A percentile compares a stretch with the other conserved stretches of the same genome.
These are phyloP conservation scores for Hordeum marinum DNA, from an alignment of 176 grass and related monocot genomes.

Conservation along the genomic window DNA sequence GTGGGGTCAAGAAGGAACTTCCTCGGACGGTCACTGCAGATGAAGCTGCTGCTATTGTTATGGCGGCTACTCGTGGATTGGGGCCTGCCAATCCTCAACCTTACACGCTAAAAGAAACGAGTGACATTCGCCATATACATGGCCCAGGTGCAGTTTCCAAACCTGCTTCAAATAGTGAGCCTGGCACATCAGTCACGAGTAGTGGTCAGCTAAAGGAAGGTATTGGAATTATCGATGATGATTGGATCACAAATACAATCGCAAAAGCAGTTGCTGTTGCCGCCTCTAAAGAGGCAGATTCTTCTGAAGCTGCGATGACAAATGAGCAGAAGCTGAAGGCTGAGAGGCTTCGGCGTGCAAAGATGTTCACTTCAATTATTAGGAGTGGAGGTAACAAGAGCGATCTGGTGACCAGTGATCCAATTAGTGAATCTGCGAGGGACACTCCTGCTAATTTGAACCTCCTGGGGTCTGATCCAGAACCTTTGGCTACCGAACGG, in stretches of 20 bases:
- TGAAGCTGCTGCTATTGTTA: conserved; percentile 90
- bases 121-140: conserved; percentile 19
- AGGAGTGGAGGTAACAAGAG: conserved; percentile 47
- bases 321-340: conserved; percentile 92
- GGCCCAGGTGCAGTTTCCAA: conserved; percentile 20
- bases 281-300: conserved; percentile 69
- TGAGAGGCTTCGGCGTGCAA: conserved; percentile 90
- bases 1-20: conserved; percentile 49
- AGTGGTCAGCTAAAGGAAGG: conserved; percentile 29
- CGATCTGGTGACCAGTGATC: conserved; percentile 25
- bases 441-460: conserved; percentile 23
- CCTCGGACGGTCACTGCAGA: conserved; percentile 52
- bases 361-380: conserved; percentile 88
- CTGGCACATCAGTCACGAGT: conserved; percentile 36
- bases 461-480: conserved; percentile 15
- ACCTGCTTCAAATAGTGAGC: conserved; percentile 39
- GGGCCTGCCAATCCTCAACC: conserved; percentile 37
- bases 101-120: conserved; percentile 5
- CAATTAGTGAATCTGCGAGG: conserved; percentile 20
- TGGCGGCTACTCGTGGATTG: conserved; percentile 77
- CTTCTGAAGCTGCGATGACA: conserved; percentile 70
- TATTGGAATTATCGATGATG: conserved; percentile 62
- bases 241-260: conserved; percentile 87
- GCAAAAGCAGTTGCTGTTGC: conserved; percentile 79
- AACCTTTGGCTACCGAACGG: conserved; percentile 31